Conservation (phyloP, 1,284 basidiomycete species). For the Fomitopsis pinicola region DNA sequence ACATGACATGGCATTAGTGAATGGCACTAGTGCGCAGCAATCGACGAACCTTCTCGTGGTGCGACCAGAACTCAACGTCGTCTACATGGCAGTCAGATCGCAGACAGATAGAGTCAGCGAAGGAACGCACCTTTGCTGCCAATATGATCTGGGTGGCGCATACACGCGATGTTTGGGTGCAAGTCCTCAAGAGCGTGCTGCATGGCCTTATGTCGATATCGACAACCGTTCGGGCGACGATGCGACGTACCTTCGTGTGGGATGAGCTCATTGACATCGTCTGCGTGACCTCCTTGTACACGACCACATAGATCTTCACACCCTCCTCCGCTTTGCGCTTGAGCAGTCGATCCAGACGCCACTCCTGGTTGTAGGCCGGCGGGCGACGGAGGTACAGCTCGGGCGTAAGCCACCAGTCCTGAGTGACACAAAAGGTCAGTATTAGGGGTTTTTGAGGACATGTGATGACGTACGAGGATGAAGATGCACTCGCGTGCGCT, state of each 20-base stretch:
- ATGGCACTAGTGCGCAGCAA: background rate
- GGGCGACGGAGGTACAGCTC: constrained; percentile 91
- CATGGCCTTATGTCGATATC: constrained; percentile 3
- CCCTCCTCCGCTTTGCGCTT: constrained; percentile 87
- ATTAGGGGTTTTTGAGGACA: background rate
- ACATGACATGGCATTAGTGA: no score
- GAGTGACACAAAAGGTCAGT: background rate
- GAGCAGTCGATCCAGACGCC: constrained; percentile 81
- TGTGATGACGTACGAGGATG: constrained; percentile 47
- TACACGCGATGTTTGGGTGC: constrained; percentile 83
- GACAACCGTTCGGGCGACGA: background rate
- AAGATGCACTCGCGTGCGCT: constrained; percentile 74
- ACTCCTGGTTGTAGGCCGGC: constrained; percentile 77
- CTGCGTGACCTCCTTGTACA: constrained; percentile 90
- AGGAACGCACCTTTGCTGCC: constrained; percentile 60
- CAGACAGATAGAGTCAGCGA: no score
- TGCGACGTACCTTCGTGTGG: constrained; percentile 69
- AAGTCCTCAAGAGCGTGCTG: constrained; percentile 74
- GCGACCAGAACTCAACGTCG: constrained; percentile 77
- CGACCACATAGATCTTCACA: constrained; percentile 84
- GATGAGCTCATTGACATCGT: constrained; percentile 86
- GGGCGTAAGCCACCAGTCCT: constrained; percentile 92
- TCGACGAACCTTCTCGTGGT: constrained; percentile 62
- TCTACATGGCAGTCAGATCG: constrained; percentile 37
- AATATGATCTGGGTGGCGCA: constrained; percentile 89